Percentiles rank a stretch among this genome's conserved stretches.
These are phyloP conservation scores for Leccinum fibrillosum DNA, from an alignment of 768 basidiomycete species.

Conservation along the genomic window DNA sequence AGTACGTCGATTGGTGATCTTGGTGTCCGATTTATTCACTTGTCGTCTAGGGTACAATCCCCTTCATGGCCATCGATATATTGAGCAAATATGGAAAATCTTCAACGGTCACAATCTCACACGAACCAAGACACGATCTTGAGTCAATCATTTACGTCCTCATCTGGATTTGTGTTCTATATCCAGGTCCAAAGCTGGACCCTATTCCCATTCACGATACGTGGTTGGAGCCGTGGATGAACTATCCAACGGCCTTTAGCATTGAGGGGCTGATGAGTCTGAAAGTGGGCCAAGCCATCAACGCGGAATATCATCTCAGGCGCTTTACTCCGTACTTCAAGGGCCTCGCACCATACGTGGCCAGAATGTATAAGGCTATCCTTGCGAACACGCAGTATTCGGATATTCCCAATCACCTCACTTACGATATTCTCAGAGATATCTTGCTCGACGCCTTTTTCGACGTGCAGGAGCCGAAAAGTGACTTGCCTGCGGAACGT, in stretches of 20 bases:
- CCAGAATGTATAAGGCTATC: neutral
- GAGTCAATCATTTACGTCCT: neutral
- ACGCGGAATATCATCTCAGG: too few relatives aligned
- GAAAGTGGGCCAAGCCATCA: neutral
- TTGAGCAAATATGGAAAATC: neutral
- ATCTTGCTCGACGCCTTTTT: neutral
- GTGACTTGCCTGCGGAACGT: neutral
- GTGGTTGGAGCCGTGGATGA: neutral
- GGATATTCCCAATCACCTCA: neutral
- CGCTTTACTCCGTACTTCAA: neutral
- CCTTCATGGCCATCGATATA: conserved; percentile 5
- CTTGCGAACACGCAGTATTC: neutral
- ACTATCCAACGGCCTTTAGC: neutral
- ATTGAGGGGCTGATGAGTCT: neutral
- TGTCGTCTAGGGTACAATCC: neutral
- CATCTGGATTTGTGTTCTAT: neutral
- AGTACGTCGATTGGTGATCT: neutral
- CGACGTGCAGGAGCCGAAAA: neutral
- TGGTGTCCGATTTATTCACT: neutral
- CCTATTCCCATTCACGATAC: neutral
- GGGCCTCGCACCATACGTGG: neutral
- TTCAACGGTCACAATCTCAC: neutral
- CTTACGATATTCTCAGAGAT: neutral
- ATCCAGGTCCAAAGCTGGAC: neutral
- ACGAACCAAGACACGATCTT: neutral